Evolutionary conservation across 2,329 filamentous ascomycete genomes (phyloP).

Genomic region (Lecanosticta acicola): DNA sequence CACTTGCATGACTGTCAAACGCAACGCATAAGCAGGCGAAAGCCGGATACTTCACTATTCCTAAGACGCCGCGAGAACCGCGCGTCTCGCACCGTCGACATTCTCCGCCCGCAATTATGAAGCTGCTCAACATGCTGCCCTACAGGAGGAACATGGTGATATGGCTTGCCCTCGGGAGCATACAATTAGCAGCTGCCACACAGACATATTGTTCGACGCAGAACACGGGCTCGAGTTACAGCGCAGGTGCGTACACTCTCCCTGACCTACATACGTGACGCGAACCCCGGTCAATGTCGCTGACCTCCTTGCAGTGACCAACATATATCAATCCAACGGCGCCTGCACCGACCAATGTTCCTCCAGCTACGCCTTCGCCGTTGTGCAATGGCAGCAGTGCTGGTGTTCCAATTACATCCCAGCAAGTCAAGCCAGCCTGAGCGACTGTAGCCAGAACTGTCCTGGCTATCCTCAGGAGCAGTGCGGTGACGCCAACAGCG

Average conservation of each 20-base stretch:
- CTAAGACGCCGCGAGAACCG: neutral
- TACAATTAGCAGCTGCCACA: constrained; percentile 16
- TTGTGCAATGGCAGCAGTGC: constrained; percentile 60
- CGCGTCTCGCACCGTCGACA: constrained; percentile 2
- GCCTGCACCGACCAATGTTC: constrained; percentile 59
- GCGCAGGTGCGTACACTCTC: constrained; percentile 30
- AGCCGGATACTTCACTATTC: neutral
- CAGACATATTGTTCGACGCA: constrained; percentile 42
- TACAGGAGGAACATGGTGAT: constrained; percentile 18
- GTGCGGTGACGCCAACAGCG: constrained; percentile 55
- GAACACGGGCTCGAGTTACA: constrained; percentile 37
- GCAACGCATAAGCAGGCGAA: constrained; percentile 9
- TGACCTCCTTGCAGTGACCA: constrained; percentile 25
- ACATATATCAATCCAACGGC: constrained; percentile 59
- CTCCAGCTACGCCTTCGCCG: constrained; percentile 57
- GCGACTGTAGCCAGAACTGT: constrained; percentile 54
- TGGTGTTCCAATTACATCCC: constrained; percentile 72
- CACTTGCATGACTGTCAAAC: constrained; percentile 13
- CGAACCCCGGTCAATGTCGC: constrained; percentile 3
- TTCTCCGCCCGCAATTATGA: constrained; percentile 9
- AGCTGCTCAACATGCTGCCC: constrained; percentile 26
- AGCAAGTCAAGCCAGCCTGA: constrained; percentile 32
- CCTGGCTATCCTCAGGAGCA: constrained; percentile 63
- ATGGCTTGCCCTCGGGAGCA: constrained; percentile 11
- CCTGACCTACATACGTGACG: constrained; percentile 4